phyloP scores from a whole-genome alignment of 2,329 filamentous ascomycete species.

The Pseudogymnoascus sp. region DNA sequence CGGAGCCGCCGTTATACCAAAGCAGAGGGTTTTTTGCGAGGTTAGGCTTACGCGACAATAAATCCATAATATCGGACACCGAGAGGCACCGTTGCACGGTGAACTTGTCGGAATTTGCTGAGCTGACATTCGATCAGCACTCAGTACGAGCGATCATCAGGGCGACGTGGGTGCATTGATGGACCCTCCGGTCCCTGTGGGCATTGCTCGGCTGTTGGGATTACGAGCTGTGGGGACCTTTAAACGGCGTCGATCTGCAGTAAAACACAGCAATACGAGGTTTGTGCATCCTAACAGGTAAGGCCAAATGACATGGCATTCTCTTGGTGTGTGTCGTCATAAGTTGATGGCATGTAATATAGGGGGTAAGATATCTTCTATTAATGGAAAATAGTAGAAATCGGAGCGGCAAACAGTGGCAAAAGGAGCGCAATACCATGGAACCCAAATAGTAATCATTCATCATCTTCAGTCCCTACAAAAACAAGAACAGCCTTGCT shows the following conservation, averaged over 20 bases:
- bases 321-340: not conserved
- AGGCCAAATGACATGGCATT: not conserved
- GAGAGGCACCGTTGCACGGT: not conserved
- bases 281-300: not conserved
- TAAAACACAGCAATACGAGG: not conserved
- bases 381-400: not conserved
- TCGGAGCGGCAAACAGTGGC: not conserved
- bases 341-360: not conserved
- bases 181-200: not conserved
- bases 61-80: not conserved
- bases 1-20: not conserved
- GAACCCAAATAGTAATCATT: not conserved
- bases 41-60: not conserved
- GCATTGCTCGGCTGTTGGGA: not conserved
- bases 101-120: not conserved
- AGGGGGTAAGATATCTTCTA: not conserved
- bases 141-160: constrained; percentile 6
- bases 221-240: not conserved
- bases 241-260: not conserved
- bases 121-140: not conserved
- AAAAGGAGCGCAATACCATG: not conserved
- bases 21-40: not conserved
- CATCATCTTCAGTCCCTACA: not conserved
- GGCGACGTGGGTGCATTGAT: not conserved
- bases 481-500: not conserved